A percentile compares a stretch with the other conserved stretches of the same genome.
phyloP scores from a whole-genome alignment of 129 eudicot genomes.

The Flaveria ramosissima region DNA sequence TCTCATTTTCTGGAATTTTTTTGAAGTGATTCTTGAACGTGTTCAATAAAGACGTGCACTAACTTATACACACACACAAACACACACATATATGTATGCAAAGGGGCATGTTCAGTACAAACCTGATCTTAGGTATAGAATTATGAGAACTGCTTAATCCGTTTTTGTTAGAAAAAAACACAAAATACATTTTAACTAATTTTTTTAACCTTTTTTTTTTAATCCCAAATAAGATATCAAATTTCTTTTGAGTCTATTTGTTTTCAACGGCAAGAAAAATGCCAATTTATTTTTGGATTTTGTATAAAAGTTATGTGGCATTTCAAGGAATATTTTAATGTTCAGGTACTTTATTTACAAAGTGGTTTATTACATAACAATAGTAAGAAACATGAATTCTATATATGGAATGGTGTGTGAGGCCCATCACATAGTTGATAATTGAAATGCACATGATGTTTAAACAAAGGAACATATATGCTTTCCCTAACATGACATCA shows the following conservation, averaged over 20 bases:
- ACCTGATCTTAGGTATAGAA: neutral
- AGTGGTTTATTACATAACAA: neutral
- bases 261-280: neutral
- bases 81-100: neutral
- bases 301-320: neutral
- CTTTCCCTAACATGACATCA: conserved; percentile 48
- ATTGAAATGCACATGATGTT: conserved; percentile 9
- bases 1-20: conserved; percentile 13
- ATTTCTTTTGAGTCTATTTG: neutral
- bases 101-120: neutral
- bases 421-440: neutral
- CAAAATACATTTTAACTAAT: too few relatives aligned
- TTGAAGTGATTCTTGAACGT: conserved; percentile 24
- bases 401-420: neutral
- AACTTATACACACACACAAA: neutral
- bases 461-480: conserved; percentile 30
- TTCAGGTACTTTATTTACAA: neutral
- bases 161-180: too few relatives aligned
- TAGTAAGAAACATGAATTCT: neutral
- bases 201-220: too few relatives aligned
- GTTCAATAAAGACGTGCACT: conserved; percentile 30
- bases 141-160: too few relatives aligned
- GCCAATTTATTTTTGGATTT: neutral
- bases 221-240: neutral
- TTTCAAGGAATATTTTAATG: neutral